phyloP scores from a whole-genome alignment of 805 yeast species.

The Wickerhamomyces strasburgensis region DNA sequence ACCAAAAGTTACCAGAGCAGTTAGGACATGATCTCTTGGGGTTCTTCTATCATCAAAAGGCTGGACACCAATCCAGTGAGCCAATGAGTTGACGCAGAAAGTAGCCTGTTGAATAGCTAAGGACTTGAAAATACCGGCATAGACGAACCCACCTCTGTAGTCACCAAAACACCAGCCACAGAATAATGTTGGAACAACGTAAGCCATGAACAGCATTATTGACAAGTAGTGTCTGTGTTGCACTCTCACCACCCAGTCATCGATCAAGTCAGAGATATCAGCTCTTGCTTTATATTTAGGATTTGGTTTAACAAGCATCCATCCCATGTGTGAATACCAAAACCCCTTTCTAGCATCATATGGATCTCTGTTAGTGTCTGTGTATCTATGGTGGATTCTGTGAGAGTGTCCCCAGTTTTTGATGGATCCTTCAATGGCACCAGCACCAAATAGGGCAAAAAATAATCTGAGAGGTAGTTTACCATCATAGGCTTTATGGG shows the following conservation, averaged over 20 bases:
- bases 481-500: constrained; percentile 71
- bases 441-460: constrained; percentile 76
- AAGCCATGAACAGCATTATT: constrained; percentile 57
- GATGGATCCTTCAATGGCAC: constrained; percentile 78
- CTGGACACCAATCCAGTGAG: constrained; percentile 82
- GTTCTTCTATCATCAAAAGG: constrained; percentile 86
- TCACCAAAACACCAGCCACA: constrained; percentile 56
- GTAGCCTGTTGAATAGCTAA: constrained; percentile 78
- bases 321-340: constrained; percentile 81
- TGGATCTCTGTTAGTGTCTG: constrained; percentile 80
- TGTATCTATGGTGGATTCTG: constrained; percentile 81
- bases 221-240: constrained; percentile 75
- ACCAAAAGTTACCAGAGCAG: constrained; percentile 81
- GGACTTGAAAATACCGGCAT: constrained; percentile 69
- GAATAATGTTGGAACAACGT: constrained; percentile 54
- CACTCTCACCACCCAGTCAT: constrained; percentile 73
- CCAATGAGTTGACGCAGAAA: constrained; percentile 80
- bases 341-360: constrained; percentile 81
- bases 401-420: constrained; percentile 90
- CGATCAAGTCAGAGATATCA: constrained; percentile 63
- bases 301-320: constrained; percentile 79
- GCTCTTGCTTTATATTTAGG: constrained; percentile 67
- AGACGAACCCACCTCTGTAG: constrained; percentile 67
- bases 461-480: constrained; percentile 54
- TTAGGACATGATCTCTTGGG: constrained; percentile 76